Base-by-base conservation (phyloP, 805 yeast species). In the Komagataella pastoris region DNA sequence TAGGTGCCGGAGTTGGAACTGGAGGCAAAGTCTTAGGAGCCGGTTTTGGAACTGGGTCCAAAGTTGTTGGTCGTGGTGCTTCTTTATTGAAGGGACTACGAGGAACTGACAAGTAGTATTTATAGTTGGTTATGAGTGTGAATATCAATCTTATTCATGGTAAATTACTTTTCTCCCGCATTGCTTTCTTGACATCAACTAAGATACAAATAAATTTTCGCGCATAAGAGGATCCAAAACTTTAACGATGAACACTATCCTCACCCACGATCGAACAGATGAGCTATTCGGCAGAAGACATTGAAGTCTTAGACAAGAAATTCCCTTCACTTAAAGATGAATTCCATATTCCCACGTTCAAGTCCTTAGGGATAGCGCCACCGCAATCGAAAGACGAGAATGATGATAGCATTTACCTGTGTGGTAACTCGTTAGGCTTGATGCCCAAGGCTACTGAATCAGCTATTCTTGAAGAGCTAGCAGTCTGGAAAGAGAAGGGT, bases 391-490 rank as follows among this genome's bases (percentile, higher is more conserved):
- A 43, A 2, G 47, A 48, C 8, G 44, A 24, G 14, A 24, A 23
- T 21, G 18, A 23, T 47, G 44, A 12, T 36, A 8, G 44, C 47
- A 17, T 21, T 19, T 91, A 90, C 62, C 70, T 90, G 48, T 88
- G 96, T 66, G 98, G 98, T 2, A 91, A 90, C 69, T 88, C 96
- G n/a, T 76, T 90, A 6, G 98, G 98, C 0, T 68, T 90, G 54
- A 85, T 88, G 90, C 97, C 98, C 0, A 70, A 66, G 50, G 61
- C 70, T 6, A 81, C 90, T 0, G 69, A 77, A 40, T 55, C 57
- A 6, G 85, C 85, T 14, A 69, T 90, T 14, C 65, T 66, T 49
- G 73, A 70, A 46, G 97, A 90, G 64, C 68, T 90, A 49, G 76
- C 80, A 56, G 95, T 93, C 0, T 90, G 98, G 98, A 72, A 79